These are phyloP conservation scores for Aspergillus thermomutatus DNA, from an alignment of 2,329 filamentous ascomycete species.

Conservation along the genomic window DNA sequence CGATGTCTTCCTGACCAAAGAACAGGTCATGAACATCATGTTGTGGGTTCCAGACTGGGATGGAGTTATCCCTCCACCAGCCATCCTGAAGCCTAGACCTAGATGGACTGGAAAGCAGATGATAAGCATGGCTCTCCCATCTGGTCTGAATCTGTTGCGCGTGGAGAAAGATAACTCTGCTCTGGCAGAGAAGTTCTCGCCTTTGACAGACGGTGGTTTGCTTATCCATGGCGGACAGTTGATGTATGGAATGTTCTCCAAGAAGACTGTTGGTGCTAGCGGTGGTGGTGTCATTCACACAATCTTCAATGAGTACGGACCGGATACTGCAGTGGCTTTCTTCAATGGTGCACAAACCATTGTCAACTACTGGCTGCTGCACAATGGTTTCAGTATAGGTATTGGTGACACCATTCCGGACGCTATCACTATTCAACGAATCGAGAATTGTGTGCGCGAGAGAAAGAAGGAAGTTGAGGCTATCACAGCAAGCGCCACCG, in stretches of 20 bases:
- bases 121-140: conserved; percentile 85
- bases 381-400: conserved; percentile 95
- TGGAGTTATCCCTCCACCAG: conserved; percentile 84
- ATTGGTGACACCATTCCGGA: conserved; percentile 98
- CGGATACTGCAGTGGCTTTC: conserved; percentile 83
- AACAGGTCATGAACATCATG: conserved; percentile 93
- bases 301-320: conserved; percentile 91
- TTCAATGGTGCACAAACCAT: conserved; percentile 94
- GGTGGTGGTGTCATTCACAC: conserved; percentile 91
- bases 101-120: conserved; percentile 99
- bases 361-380: conserved; percentile 94
- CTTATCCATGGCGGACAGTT: conserved; percentile 84
- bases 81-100: conserved; percentile 88
- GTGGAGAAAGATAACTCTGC: conserved; percentile 59
- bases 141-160: conserved; percentile 74
- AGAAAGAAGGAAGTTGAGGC: conserved; percentile 78
- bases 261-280: conserved; percentile 90
- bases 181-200: conserved; percentile 53
- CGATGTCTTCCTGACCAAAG: conserved; percentile 85
- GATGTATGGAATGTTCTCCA: conserved; percentile 84
- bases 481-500: conserved; percentile 74
- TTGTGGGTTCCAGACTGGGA: conserved; percentile 98
- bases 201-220: conserved; percentile 72
- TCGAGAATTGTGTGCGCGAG: conserved; percentile 74
- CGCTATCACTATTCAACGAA: conserved; percentile 74